Base-by-base conservation (phyloP, 345 rosid species). In the Euclidium syriacum region DNA sequence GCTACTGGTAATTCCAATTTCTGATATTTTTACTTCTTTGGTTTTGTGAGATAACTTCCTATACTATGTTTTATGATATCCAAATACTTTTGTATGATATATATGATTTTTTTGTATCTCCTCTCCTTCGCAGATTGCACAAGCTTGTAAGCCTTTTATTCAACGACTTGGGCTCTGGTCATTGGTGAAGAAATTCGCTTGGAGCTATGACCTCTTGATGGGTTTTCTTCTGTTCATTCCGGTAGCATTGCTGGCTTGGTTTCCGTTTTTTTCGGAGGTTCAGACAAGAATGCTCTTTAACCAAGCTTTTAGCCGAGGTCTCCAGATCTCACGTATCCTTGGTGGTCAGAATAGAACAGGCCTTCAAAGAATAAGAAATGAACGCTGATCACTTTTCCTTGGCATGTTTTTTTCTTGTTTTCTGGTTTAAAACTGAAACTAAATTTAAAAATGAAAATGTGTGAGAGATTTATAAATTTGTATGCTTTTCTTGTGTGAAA, bases 291-390 rank as follows among this genome's bases (percentile, higher is more conserved):
- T 90, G 90, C 81, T 90, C 18, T 90, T 90, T 77, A 90, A 90
- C 84, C 95, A 90, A 78, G 95, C 97, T 17, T 87, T 90, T 70
- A 87, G 97, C 58, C 83, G 95, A 79, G 97, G 95, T 69, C 77
- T 90, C 34, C 97, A 83, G 71, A 87, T 90, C 53, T 87, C 92
- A 1, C 95, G 95, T 63, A 87, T 90, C 72, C 95, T 90, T 27
- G 85, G 89, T 18, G 90, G 97, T 42, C 83, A 76, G 41, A 82
- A 75, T 75, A 79, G 87, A 67, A 83, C 42, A 75, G 80, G 3
- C 68, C 90, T 25, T 73, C 92, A 49, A 82, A 75, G 44, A 73
- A 58, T 71, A 82, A 80, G 68, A 85, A 85, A 74, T 85, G 51
- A 67, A 54, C n/a, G n/a, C n/a, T n/a, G n/a, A n/a, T n/a, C n/a